Conservation (phyloP, 2,329 filamentous ascomycete genomes). For the Fusarium lateritium region DNA sequence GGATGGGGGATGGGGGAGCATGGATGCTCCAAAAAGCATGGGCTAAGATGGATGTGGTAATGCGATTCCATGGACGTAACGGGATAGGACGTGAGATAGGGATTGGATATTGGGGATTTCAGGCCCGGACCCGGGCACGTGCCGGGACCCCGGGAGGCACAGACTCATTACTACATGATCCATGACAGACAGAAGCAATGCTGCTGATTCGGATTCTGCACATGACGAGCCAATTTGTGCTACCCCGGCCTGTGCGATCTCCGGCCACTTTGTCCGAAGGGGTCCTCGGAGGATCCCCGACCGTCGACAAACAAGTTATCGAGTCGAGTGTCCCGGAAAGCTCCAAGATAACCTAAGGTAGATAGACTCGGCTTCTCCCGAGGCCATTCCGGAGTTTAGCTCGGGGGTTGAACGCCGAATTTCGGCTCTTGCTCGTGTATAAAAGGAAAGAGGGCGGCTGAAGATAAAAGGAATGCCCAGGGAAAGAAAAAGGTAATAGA, state of each 20-base stretch:
- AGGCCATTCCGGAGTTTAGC: constrained; percentile 30
- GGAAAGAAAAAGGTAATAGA: constrained; percentile 13
- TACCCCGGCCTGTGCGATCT: constrained; percentile 1
- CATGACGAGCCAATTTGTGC: constrained; percentile 2
- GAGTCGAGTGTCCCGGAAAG: neutral
- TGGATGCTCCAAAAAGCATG: constrained; percentile 32
- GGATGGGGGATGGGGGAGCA: constrained; percentile 32
- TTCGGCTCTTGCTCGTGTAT: constrained; percentile 30
- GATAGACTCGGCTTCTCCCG: constrained; percentile 19
- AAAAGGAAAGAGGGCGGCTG: constrained; percentile 13
- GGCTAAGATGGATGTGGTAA: constrained; percentile 15
- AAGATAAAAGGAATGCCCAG: constrained; percentile 13
- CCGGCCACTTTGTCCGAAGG: constrained; percentile 31
- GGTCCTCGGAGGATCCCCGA: constrained; percentile 27
- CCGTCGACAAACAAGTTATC: neutral
- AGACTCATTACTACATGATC: constrained; percentile 1
- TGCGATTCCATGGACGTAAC: too few species aligned
- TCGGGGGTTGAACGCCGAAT: constrained; percentile 25
- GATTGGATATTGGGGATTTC: constrained; percentile 25
- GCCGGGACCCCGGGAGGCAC: constrained; percentile 44
- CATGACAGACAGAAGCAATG: neutral
- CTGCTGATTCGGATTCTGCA: constrained; percentile 14
- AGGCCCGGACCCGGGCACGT: constrained; percentile 25
- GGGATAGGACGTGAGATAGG: constrained; percentile 18
- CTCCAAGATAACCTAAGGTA: neutral